Evolutionary conservation across 225 moss, liverwort and hornwort genomes (phyloP).

Genomic region (Climacium dendroides): DNA sequence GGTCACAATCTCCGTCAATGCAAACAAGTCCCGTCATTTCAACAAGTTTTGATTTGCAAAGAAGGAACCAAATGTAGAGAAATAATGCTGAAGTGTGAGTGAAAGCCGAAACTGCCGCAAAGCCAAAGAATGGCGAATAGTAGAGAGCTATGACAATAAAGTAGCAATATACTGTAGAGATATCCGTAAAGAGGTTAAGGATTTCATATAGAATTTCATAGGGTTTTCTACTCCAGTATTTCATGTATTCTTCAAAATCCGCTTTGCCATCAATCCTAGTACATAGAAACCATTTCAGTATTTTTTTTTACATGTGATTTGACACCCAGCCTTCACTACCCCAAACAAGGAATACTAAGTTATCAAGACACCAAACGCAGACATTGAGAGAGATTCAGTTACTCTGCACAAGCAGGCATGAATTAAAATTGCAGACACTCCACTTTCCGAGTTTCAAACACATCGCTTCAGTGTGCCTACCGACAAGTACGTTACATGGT

Average conservation of each 20-base stretch:
- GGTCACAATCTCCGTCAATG: background rate
- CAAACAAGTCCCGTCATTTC: no score
- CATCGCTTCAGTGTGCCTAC: background rate
- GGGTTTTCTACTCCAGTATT: background rate
- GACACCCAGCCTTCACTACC: no score
- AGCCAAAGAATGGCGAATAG: background rate
- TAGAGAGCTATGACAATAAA: background rate
- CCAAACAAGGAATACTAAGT: background rate
- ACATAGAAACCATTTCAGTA: background rate
- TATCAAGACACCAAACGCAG: background rate
- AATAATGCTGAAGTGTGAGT: background rate
- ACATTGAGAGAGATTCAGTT: background rate
- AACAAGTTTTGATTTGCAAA: background rate
- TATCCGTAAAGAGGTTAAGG: background rate
- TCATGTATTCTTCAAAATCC: background rate
- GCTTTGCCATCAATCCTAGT: background rate
- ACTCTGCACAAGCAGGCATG: background rate
- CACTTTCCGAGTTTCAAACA: background rate
- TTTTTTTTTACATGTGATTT: no score
- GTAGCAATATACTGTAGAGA: no score
- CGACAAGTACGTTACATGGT: conserved; percentile 3
- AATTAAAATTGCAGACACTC: background rate
- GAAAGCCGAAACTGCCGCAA: background rate
- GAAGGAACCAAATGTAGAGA: no score
- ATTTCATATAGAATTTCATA: background rate